phyloP scores from a whole-genome alignment of 2,329 filamentous ascomycete genomes.

The Alternaria tenuissima region DNA sequence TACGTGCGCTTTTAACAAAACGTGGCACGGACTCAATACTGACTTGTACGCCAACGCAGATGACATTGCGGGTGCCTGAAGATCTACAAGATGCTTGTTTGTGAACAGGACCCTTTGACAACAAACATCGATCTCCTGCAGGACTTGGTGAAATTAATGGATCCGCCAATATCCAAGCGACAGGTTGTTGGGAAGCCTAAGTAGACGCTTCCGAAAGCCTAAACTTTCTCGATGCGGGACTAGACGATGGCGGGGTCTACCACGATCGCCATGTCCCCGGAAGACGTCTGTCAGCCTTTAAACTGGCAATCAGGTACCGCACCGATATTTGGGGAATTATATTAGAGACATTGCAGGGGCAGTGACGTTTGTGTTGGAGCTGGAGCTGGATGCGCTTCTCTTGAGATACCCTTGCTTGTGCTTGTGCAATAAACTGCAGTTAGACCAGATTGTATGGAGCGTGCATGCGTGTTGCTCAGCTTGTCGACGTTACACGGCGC shows the following conservation, averaged over 20 bases:
- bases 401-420: slow-evolving; percentile 43
- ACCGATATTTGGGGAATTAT: slow-evolving; percentile 2
- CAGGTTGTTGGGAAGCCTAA: slow-evolving; percentile 16
- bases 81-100: neutral
- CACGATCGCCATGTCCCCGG: neutral
- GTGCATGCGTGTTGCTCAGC: slow-evolving; percentile 24
- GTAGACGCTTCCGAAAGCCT: slow-evolving; percentile 6
- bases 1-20: slow-evolving; percentile 56
- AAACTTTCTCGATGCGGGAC: neutral
- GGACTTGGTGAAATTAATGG: neutral
- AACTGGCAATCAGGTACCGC: neutral
- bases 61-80: slow-evolving; percentile 17
- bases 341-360: slow-evolving; percentile 5
- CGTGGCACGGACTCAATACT: neutral
- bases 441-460: slow-evolving; percentile 24
- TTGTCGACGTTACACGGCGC: slow-evolving; percentile 31
- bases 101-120: slow-evolving; percentile 3
- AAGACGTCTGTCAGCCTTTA: neutral
- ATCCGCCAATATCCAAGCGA: neutral
- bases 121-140: slow-evolving; percentile 12
- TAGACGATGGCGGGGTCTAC: slow-evolving; percentile 7
- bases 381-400: slow-evolving; percentile 20
- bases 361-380: slow-evolving; percentile 12
- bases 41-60: slow-evolving; percentile 10
- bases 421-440: slow-evolving; percentile 18